A percentile compares a stretch with the other conserved stretches of the same genome.
These are phyloP conservation scores for Cubamyces lactineus DNA, from an alignment of 768 basidiomycete genomes.

Conservation along the genomic window DNA sequence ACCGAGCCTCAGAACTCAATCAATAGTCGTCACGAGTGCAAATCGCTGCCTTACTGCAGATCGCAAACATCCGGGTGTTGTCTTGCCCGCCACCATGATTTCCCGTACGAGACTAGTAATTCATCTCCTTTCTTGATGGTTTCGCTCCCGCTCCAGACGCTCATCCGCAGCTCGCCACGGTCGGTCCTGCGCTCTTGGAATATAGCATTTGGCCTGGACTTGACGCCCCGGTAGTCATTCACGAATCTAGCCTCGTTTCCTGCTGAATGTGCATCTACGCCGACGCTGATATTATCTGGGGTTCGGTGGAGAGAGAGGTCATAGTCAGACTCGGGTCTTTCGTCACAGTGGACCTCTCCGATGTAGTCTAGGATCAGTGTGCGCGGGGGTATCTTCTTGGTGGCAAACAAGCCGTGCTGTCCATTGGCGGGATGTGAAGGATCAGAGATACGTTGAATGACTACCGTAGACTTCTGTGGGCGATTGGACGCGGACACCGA, in stretches of 20 bases:
- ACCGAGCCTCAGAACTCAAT: neutral
- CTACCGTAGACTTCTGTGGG: constrained; percentile 39
- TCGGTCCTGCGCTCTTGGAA: constrained; percentile 61
- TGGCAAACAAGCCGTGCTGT: constrained; percentile 81
- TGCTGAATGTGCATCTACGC: constrained; percentile 71
- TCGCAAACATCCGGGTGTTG: neutral
- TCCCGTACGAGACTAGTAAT: constrained; percentile 87
- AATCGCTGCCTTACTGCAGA: too few species aligned
- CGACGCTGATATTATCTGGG: constrained; percentile 61
- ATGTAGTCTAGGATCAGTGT: constrained; percentile 79
- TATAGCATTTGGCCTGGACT: constrained; percentile 64
- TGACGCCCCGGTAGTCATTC: constrained; percentile 89
- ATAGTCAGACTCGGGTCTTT: constrained; percentile 77
- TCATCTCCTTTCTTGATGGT: constrained; percentile 80
- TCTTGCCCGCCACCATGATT: constrained; percentile 76
- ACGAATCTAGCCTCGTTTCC: constrained; percentile 91
- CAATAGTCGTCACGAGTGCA: neutral
- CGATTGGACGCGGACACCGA: neutral
- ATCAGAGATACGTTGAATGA: constrained; percentile 60
- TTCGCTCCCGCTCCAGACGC: constrained; percentile 66
- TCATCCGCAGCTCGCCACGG: constrained; percentile 72
- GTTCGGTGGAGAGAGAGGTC: constrained; percentile 80
- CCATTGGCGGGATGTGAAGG: constrained; percentile 66
- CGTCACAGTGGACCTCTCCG: constrained; percentile 83
- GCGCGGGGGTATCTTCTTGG: constrained; percentile 65